These are phyloP conservation scores for Myxozyma monticola DNA, from an alignment of 805 yeast genomes.

Conservation along the genomic window DNA sequence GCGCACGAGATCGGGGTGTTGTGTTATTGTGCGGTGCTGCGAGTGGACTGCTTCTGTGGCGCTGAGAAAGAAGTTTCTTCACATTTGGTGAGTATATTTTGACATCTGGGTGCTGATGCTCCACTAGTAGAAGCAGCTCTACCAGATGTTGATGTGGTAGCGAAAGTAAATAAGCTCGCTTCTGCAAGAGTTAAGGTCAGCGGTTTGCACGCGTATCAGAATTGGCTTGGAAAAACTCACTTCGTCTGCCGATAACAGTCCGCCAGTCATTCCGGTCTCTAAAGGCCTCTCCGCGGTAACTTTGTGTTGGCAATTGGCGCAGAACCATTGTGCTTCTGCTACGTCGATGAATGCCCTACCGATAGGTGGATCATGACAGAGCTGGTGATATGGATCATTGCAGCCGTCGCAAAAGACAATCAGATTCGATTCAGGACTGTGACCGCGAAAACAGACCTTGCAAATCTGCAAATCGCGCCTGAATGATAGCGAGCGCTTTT, in stretches of 20 bases:
- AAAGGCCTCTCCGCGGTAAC: conserved; percentile 38
- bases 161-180: conserved; percentile 42
- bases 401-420: conserved; percentile 46
- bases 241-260: conserved; percentile 38
- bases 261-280: conserved; percentile 43
- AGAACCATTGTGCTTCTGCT: conserved; percentile 45
- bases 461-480: conserved; percentile 36
- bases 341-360: conserved; percentile 44
- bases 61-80: conserved; percentile 31
- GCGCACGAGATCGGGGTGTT: not conserved
- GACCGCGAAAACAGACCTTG: conserved; percentile 43
- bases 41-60: conserved; percentile 18
- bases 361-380: conserved; percentile 44
- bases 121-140: conserved; percentile 43
- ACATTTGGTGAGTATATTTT: conserved; percentile 44
- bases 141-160: conserved; percentile 44
- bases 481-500: conserved; percentile 6
- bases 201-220: too few species aligned
- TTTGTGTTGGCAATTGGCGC: conserved; percentile 42
- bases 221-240: conserved; percentile 17
- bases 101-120: conserved; percentile 40
- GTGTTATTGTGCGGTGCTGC: conserved; percentile 2
- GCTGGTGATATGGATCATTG: conserved; percentile 43
- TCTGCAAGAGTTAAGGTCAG: conserved; percentile 14
- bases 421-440: conserved; percentile 40